Base-by-base conservation (phyloP, 169 alveolate species). In the Cryptosporidium canis region DNA sequence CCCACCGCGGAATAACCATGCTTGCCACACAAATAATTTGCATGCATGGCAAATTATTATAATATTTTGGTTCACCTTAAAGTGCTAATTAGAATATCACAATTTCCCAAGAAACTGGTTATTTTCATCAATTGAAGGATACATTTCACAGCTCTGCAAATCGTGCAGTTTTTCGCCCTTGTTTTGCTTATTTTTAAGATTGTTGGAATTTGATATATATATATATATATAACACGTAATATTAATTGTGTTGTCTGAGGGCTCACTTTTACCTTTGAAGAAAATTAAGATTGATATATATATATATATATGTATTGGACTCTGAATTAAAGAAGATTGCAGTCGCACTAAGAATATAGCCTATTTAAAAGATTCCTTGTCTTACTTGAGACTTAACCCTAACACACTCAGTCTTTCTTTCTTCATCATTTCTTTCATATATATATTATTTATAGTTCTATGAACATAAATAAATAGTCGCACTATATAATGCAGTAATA, bases 21-120 rank as follows among this genome's bases (percentile, higher is more conserved):
- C 24, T 16, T n/a, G 9, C 63, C 63, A 51, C 61, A 48, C 63
- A 51, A 51, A 51, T 51, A 51, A 51, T 51, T 51, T 51, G 63
- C 63, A 51, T 65, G 77, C 55, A 65, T 65, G n/a, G 3, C 21
- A 65, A 33, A 39, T 65, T 35, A 35, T 65, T 41, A 65, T 65
- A 65, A 65, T 65, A 65, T 21, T 51, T 51, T 14, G 21, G 18
- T 24, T 51, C 9, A 48, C n/a, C n/a, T n/a, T n/a, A n/a, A n/a
- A n/a, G n/a, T n/a, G 58, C 9, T 7, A 0, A 51, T 51, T 12
- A 51, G 24, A 51, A 51, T 51, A 51, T 51, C n/a, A 51, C 8
- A 2, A 51, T 51, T 51, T 51, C 63, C 18, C n/a, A 21, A 18
- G 63, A 51, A 51, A 8, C 24, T 51, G 3, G 35, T 51, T 8